phyloP scores from a whole-genome alignment of 1,139 yeast genomes.

The Kodamaea derodonti region DNA sequence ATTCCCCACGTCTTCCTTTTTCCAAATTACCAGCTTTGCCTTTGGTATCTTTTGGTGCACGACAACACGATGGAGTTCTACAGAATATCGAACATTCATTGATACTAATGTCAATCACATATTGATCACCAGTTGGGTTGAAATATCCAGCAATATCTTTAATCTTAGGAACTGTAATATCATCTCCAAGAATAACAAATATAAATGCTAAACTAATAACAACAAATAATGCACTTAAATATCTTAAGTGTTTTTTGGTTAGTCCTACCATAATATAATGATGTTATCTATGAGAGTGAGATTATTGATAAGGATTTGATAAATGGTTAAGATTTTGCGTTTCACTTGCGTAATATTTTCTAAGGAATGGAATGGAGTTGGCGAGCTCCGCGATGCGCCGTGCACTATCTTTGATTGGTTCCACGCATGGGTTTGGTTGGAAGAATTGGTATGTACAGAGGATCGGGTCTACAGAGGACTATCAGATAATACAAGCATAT shows the following conservation, averaged over 20 bases:
- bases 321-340: too few species aligned
- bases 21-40: slow-evolving; percentile 33
- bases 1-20: slow-evolving; percentile 22
- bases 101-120: slow-evolving; percentile 34
- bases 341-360: too few species aligned
- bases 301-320: too few species aligned
- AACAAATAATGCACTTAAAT: background rate
- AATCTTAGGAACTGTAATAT: slow-evolving; percentile 29
- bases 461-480: too few species aligned
- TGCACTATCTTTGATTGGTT: too few species aligned
- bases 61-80: slow-evolving; percentile 26
- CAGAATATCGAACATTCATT: slow-evolving; percentile 28
- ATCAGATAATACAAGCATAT: too few species aligned
- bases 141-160: slow-evolving; percentile 31
- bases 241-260: slow-evolving; percentile 1
- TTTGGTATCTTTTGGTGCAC: slow-evolving; percentile 22
- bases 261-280: slow-evolving; percentile 1
- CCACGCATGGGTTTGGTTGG: too few species aligned
- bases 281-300: too few species aligned
- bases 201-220: slow-evolving; percentile 1
- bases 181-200: slow-evolving; percentile 26
- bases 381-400: too few species aligned
- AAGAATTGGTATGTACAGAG: too few species aligned
- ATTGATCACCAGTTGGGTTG: slow-evolving; percentile 37
- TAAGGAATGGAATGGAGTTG: too few species aligned